Evolutionary conservation across 2,329 filamentous ascomycete species (phyloP).

Genomic region (Botrytis elliptica): DNA sequence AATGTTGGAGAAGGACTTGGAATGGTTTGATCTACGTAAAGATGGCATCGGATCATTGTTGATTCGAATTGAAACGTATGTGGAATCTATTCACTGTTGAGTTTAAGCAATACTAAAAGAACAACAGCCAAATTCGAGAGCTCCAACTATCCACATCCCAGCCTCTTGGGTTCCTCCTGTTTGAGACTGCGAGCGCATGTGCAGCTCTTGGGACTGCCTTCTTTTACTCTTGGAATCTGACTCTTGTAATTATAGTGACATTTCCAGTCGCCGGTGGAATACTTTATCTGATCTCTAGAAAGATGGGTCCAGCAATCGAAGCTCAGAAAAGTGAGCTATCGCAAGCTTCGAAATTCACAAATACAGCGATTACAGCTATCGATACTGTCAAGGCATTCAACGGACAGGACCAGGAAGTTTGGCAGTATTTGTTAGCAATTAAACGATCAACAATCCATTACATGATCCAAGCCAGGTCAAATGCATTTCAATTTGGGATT

Average conservation of each 20-base stretch:
- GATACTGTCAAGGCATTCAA: conserved; percentile 87
- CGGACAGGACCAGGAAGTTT: conserved; percentile 66
- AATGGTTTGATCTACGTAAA: conserved; percentile 75
- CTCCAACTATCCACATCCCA: conserved; percentile 79
- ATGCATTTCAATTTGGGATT: conserved; percentile 69
- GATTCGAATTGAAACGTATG: conserved; percentile 68
- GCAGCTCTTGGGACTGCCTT: conserved; percentile 71
- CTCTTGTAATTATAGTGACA: conserved; percentile 72
- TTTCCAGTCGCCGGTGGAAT: conserved; percentile 65
- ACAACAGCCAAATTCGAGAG: conserved; percentile 71
- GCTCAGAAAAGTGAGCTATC: conserved; percentile 67
- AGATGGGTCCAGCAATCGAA: conserved; percentile 64
- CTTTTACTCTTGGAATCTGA: conserved; percentile 79
- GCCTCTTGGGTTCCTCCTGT: conserved; percentile 68
- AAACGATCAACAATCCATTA: conserved; percentile 62
- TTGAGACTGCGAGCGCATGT: conserved; percentile 62
- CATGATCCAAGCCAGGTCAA: conserved; percentile 64
- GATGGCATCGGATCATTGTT: conserved; percentile 73
- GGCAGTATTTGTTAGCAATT: conserved; percentile 61
- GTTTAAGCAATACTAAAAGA: conserved; percentile 27
- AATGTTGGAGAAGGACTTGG: conserved; percentile 70
- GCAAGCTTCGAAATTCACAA: conserved; percentile 68
- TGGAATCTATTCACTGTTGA: conserved; percentile 36
- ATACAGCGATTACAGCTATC: conserved; percentile 69
- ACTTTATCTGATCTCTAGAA: conserved; percentile 58